phyloP scores from a whole-genome alignment of 2,329 filamentous ascomycete species.

The Ophiocordyceps camponoti-leonardi region DNA sequence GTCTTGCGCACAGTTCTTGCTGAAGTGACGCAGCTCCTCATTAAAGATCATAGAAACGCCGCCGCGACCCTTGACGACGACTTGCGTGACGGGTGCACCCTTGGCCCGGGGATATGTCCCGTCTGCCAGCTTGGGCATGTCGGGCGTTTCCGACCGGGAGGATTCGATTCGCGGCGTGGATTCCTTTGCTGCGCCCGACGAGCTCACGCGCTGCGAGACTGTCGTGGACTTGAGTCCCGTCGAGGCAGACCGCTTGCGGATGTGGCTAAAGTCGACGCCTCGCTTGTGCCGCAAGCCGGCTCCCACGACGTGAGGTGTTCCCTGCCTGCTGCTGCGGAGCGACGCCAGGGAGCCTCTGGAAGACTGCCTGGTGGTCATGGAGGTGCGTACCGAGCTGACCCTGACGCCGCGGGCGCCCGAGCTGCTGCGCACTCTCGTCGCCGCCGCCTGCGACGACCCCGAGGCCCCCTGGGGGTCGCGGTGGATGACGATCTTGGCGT shows the following conservation, averaged over 20 bases:
- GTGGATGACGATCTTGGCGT: constrained; percentile 53
- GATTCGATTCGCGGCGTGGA: constrained; percentile 7
- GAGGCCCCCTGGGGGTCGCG: constrained; percentile 23
- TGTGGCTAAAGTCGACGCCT: constrained; percentile 35
- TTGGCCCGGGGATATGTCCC: constrained; percentile 10
- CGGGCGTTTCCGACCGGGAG: constrained; percentile 12
- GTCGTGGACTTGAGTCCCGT: constrained; percentile 6
- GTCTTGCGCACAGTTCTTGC: constrained; percentile 69
- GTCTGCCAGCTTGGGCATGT: constrained; percentile 9
- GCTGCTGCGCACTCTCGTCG: constrained; percentile 17
- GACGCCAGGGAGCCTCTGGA: constrained; percentile 30
- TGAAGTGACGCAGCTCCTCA: constrained; percentile 71
- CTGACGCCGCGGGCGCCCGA: constrained; percentile 15
- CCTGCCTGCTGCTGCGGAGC: constrained; percentile 27
- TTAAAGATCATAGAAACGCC: constrained; percentile 25
- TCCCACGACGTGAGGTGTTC: constrained; percentile 21
- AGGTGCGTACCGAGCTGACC: constrained; percentile 11
- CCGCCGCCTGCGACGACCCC: constrained; percentile 8
- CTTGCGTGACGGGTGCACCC: constrained; percentile 4
- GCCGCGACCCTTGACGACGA: constrained; percentile 3
- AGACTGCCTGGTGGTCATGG: constrained; percentile 13
- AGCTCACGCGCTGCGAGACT: constrained; percentile 3
- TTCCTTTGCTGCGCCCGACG: constrained; percentile 7
- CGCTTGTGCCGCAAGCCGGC: constrained; percentile 30
- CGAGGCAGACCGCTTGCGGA: constrained; percentile 22